phyloP scores from a whole-genome alignment of 2,329 filamentous ascomycete species.

The Ustulina deusta region DNA sequence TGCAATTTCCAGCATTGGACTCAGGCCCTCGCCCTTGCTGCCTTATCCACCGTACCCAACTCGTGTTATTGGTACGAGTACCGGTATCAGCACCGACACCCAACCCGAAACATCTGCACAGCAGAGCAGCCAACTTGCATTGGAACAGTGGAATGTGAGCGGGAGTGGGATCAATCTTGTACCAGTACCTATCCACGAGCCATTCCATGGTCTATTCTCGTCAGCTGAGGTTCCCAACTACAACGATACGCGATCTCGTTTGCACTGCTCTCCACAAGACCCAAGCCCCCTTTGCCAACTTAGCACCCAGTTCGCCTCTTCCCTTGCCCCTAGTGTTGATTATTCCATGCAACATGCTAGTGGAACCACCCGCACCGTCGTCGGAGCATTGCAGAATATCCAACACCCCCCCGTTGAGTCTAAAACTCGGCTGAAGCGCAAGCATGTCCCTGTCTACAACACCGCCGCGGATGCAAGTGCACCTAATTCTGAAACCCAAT shows the following conservation, averaged over 20 bases:
- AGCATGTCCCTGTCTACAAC: background rate
- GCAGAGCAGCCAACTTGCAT: conserved; percentile 3
- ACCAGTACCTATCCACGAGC: conserved; percentile 6
- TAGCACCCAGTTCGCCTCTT: background rate
- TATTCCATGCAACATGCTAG: background rate
- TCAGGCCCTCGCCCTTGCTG: conserved; percentile 11
- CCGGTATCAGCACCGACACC: background rate
- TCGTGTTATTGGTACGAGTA: conserved; percentile 1
- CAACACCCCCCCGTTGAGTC: background rate
- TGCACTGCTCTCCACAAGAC: background rate
- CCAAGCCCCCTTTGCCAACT: background rate
- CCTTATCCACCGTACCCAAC: conserved; percentile 6
- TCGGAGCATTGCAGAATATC: conserved; percentile 3
- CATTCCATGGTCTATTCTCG: background rate
- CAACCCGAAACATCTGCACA: conserved; percentile 22
- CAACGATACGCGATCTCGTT: background rate
- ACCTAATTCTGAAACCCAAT: background rate
- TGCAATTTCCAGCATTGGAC: conserved; percentile 13
- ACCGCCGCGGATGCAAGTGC: conserved; percentile 2
- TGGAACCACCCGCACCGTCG: background rate
- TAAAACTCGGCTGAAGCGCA: background rate
- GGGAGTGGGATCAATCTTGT: background rate
- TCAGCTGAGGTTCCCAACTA: background rate
- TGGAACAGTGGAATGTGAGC: conserved; percentile 11
- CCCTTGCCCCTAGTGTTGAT: background rate